These are phyloP conservation scores for Spathaspora boniae DNA, from an alignment of 805 yeast genomes.

Conservation along the genomic window DNA sequence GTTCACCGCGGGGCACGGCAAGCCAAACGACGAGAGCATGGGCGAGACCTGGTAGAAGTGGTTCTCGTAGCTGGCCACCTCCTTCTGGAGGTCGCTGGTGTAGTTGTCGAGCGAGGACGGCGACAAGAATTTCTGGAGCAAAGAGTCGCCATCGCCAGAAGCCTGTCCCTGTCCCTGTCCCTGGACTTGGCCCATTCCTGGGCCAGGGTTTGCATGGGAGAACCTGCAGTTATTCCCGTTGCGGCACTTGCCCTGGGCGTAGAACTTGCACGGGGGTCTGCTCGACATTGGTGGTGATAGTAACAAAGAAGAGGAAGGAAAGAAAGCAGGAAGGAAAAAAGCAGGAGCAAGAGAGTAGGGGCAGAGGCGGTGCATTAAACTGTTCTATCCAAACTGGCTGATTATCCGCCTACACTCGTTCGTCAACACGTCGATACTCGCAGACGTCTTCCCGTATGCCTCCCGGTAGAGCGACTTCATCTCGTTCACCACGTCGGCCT, in stretches of 20 bases:
- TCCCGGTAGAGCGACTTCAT: conserved; percentile 16
- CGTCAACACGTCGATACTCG: conserved; percentile 35
- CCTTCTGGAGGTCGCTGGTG: conserved; percentile 19
- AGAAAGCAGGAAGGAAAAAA: background rate
- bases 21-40: conserved; percentile 44
- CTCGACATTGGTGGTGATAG: background rate
- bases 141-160: background rate
- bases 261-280: conserved; percentile 18
- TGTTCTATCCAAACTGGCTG: too few species aligned
- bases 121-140: background rate
- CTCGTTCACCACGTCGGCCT: conserved; percentile 51
- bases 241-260: conserved; percentile 24
- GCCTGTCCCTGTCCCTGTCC: conserved; percentile 11
- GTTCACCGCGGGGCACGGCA: conserved; percentile 45
- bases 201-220: conserved; percentile 14
- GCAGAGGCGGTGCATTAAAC: background rate
- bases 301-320: background rate
- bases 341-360: background rate
- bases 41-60: conserved; percentile 25
- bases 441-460: conserved; percentile 51
- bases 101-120: conserved; percentile 13
- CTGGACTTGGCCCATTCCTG: conserved; percentile 10
- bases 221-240: conserved; percentile 26
- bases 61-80: conserved; percentile 16
- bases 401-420: conserved; percentile 16